phyloP scores from a whole-genome alignment of 768 basidiomycete species.

The Boletus fagicola region DNA sequence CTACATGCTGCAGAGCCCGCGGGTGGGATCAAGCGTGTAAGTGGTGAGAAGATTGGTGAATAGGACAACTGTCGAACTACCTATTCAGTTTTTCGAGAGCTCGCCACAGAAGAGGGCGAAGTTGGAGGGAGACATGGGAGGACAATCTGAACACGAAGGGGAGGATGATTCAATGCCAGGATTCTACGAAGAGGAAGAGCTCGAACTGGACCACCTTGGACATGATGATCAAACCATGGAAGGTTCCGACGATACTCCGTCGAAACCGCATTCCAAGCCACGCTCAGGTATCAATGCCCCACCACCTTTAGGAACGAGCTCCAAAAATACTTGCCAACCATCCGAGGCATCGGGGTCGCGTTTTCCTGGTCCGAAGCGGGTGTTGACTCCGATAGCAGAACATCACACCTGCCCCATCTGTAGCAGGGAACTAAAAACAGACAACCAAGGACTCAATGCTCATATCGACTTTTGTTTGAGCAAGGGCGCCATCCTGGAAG shows the following conservation, averaged over 20 bases:
- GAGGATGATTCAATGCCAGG: conserved; percentile 48
- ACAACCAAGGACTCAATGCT: conserved; percentile 79
- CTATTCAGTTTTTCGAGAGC: conserved; percentile 56
- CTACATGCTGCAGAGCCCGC: conserved; percentile 45
- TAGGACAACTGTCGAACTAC: background rate
- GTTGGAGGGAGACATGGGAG: conserved; percentile 17
- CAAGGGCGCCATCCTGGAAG: conserved; percentile 70
- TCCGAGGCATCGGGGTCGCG: conserved; percentile 18
- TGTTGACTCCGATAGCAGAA: background rate
- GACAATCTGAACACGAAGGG: conserved; percentile 19
- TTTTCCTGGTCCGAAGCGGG: conserved; percentile 17
- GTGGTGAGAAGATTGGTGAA: conserved; percentile 16
- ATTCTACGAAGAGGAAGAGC: conserved; percentile 48
- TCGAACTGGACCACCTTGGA: conserved; percentile 19
- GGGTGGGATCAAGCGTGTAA: conserved; percentile 72
- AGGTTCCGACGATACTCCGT: conserved; percentile 1
- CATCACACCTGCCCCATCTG: conserved; percentile 73
- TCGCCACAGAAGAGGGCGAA: conserved; percentile 43
- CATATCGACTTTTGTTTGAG: conserved; percentile 91
- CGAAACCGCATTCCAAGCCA: conserved; percentile 14
- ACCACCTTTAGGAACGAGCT: background rate
- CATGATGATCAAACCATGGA: conserved; percentile 12
- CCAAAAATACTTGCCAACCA: background rate
- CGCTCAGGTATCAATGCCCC: conserved; percentile 1
- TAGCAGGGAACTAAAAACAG: conserved; percentile 52